phyloP scores from a whole-genome alignment of 2,329 filamentous ascomycete genomes.

The Biscogniauxia sp. region DNA sequence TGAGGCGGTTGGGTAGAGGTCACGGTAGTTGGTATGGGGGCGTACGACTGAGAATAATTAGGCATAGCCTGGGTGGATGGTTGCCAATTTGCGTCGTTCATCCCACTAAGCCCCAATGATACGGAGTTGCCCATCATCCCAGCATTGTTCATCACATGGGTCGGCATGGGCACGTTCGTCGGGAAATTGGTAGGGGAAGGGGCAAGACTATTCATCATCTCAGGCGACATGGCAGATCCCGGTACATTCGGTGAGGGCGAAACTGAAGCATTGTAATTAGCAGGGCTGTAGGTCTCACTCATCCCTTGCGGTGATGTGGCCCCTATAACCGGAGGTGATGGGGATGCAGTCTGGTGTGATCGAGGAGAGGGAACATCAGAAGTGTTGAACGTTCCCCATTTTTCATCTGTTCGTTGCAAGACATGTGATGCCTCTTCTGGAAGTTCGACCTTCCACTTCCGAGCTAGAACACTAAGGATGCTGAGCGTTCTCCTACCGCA shows the following conservation, averaged over 20 bases:
- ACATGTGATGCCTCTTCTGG: conserved; percentile 78
- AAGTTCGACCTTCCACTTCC: conserved; percentile 86
- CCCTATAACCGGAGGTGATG: conserved; percentile 21
- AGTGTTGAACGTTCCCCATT: conserved; percentile 70
- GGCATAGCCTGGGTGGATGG: conserved; percentile 25
- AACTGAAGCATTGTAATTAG: conserved; percentile 34
- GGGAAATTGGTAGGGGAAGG: conserved; percentile 25
- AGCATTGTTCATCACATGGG: conserved; percentile 19
- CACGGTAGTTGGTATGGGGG: conserved; percentile 20
- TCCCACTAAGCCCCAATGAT: conserved; percentile 15
- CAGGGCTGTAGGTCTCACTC: conserved; percentile 35
- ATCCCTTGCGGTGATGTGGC: conserved; percentile 21
- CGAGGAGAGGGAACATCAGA: conserved; percentile 58
- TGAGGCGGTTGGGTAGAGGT: conserved; percentile 19
- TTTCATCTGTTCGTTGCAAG: conserved; percentile 74
- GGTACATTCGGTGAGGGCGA: conserved; percentile 26
- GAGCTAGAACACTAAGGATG: conserved; percentile 79
- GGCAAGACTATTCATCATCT: conserved; percentile 26
- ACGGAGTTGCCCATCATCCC: conserved; percentile 22
- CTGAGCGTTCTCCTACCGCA: conserved; percentile 81
- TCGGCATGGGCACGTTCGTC: conserved; percentile 14
- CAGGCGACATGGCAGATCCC: conserved; percentile 26
- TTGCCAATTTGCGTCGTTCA: conserved; percentile 27
- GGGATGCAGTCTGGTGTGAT: conserved; percentile 26
- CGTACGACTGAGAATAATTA: conserved; percentile 29